Evolutionary conservation across 78 protist species (phyloP).

Genomic region (Dictyostelium firmibasis): DNA sequence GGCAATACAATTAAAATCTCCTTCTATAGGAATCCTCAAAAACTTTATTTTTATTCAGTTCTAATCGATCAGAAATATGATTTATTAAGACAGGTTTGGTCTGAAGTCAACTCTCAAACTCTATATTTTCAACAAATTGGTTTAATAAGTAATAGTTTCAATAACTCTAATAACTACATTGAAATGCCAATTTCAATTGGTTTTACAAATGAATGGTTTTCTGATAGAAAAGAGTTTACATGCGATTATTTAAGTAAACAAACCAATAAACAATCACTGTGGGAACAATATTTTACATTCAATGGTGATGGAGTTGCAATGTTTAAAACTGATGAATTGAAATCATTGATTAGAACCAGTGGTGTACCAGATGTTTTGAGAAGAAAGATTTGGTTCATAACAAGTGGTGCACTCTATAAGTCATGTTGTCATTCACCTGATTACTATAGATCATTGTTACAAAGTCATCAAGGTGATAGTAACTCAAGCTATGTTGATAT

Average conservation of each 20-base stretch:
- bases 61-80: conserved; percentile 32
- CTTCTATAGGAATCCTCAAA: neutral
- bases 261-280: neutral
- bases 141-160: neutral
- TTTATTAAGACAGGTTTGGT: conserved; percentile 28
- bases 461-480: conserved; percentile 6
- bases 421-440: conserved; percentile 22
- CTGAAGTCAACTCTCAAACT: neutral
- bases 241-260: neutral
- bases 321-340: conserved; percentile 56
- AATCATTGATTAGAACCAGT: neutral
- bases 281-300: conserved; percentile 53
- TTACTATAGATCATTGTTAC: conserved; percentile 18
- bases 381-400: conserved; percentile 53
- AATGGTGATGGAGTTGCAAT: conserved; percentile 52
- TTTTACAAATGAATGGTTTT: neutral
- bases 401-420: conserved; percentile 61
- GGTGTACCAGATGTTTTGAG: conserved; percentile 49
- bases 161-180: neutral
- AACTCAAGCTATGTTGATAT: conserved; percentile 34
- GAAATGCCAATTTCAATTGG: conserved; percentile 13
- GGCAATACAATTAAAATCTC: neutral
- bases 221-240: conserved; percentile 7
- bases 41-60: conserved; percentile 27
- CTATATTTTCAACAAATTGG: neutral